A percentile compares a stretch with the other conserved stretches of the same genome.
phyloP scores from a whole-genome alignment of 305 asterid species.

The Rubia balearica region DNA sequence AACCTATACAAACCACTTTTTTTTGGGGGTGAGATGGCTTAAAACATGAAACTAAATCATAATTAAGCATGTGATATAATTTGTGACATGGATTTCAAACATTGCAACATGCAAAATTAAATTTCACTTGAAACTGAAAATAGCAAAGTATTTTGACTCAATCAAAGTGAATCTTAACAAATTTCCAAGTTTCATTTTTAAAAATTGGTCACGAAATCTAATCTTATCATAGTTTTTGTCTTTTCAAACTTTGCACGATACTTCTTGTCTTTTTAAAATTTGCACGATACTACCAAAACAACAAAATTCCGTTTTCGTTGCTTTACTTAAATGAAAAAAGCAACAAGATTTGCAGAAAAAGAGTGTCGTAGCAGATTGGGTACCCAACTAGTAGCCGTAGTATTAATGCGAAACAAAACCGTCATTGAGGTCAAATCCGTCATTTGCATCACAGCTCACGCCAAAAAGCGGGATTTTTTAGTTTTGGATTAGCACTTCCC shows the following conservation, averaged over 20 bases:
- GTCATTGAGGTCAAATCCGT: neutral
- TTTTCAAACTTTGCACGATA: neutral
- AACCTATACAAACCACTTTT: neutral
- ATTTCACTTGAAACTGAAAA: too few species aligned
- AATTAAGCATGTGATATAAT: too few species aligned
- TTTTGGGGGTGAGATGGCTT: too few species aligned
- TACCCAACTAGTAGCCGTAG: neutral
- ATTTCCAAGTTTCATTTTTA: neutral
- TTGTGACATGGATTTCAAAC: too few species aligned
- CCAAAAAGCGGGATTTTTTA: neutral
- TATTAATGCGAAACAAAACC: too few species aligned
- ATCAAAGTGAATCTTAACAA: neutral
- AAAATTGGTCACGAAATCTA: neutral
- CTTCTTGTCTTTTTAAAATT: neutral
- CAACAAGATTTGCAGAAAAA: neutral
- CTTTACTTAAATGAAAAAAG: neutral
- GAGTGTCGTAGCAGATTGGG: neutral
- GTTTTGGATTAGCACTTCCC: neutral
- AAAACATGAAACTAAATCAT: too few species aligned
- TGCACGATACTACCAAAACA: neutral
- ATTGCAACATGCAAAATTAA: too few species aligned
- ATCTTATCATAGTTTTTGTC: neutral
- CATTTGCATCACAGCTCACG: neutral
- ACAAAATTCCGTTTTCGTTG: neutral
- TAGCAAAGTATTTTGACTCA: too few species aligned